phyloP scores from a whole-genome alignment of 345 rosid species.

The Excoecaria agallocha region DNA sequence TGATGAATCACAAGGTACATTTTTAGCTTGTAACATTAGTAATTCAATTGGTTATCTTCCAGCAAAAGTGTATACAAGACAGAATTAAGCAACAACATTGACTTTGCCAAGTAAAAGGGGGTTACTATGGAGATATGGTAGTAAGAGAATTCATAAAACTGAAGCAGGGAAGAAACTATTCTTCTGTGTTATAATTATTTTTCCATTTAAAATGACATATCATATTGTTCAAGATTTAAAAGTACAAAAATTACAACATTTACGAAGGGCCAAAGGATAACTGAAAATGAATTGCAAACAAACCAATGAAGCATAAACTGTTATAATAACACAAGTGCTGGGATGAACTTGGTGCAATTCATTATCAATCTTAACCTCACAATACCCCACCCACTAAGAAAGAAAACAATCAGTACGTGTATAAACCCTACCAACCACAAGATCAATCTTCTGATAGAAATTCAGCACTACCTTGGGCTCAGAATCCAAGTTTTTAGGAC shows the following conservation, averaged over 20 bases:
- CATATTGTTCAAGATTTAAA: neutral
- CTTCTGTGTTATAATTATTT: neutral
- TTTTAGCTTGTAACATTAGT: neutral
- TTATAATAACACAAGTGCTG: neutral
- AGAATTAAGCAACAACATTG: neutral
- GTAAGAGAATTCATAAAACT: no score
- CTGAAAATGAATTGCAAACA: neutral
- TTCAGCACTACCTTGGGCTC: neutral
- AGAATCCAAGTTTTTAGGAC: neutral
- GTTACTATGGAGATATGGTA: neutral
- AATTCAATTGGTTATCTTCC: neutral
- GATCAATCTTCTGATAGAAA: neutral
- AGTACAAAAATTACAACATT: neutral
- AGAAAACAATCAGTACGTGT: no score
- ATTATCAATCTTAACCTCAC: neutral
- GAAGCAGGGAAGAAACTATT: neutral
- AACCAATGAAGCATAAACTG: neutral
- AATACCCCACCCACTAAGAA: no score
- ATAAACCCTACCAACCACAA: neutral
- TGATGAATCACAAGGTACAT: neutral
- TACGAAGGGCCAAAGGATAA: neutral
- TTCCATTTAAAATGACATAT: neutral
- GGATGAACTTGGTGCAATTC: neutral
- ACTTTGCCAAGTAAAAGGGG: slow-evolving; percentile 6
- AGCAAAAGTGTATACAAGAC: neutral